Evolutionary conservation across 805 yeast genomes (phyloP).

Genomic region (Yamadazyma endophytica): DNA sequence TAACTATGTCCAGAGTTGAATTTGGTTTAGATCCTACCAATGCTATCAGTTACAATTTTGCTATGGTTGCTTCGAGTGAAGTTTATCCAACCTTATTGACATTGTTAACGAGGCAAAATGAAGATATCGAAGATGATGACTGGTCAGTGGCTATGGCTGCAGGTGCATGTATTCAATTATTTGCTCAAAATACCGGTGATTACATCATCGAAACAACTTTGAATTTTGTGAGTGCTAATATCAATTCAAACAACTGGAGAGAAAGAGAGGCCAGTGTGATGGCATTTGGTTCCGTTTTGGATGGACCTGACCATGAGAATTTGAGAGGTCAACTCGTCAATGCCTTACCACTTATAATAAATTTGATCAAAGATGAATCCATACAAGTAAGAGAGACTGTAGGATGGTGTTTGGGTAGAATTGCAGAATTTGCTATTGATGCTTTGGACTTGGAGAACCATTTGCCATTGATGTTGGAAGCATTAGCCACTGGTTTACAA

Average conservation of each 20-base stretch:
- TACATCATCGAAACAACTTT: constrained; percentile 83
- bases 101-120: constrained; percentile 82
- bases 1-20: constrained; percentile 64
- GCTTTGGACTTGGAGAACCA: constrained; percentile 65
- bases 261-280: constrained; percentile 95
- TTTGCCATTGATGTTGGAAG: constrained; percentile 68
- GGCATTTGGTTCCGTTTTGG: constrained; percentile 97
- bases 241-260: constrained; percentile 62
- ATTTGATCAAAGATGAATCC: constrained; percentile 66
- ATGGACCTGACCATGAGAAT: constrained; percentile 81
- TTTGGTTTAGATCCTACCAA: constrained; percentile 18
- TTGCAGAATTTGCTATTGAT: constrained; percentile 79
- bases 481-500: constrained; percentile 73
- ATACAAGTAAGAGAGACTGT: constrained; percentile 94
- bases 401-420: constrained; percentile 97
- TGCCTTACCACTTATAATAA: constrained; percentile 77
- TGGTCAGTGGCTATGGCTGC: constrained; percentile 99
- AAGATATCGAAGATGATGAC: constrained; percentile 90
- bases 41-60: constrained; percentile 69
- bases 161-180: constrained; percentile 91
- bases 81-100: constrained; percentile 83
- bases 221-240: constrained; percentile 74
- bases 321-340: constrained; percentile 66
- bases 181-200: constrained; percentile 86
- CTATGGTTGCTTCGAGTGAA: constrained; percentile 75